Evolutionary conservation across 2,329 filamentous ascomycete species (phyloP), one percentile per base, ranked within the genome.

Genomic region (Verticillium klebahnii): DNA sequence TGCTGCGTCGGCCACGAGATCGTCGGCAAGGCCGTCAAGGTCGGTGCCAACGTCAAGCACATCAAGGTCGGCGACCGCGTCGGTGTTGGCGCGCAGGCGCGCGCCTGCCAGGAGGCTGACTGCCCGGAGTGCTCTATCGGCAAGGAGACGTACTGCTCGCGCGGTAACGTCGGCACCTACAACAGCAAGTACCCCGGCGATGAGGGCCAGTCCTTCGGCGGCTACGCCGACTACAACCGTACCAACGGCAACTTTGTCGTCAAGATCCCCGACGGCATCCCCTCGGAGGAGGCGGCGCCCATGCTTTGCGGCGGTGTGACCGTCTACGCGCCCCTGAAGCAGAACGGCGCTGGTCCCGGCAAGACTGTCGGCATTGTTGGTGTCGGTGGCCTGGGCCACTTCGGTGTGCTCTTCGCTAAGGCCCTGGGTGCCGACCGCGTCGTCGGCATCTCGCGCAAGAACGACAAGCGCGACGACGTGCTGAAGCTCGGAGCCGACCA

Each of bases 21-120:
- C 67, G 82, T 92, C 64, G 89, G 89, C 66, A 85, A 82, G 67
- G 88, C 88, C 17, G 75, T 91, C 66, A 84, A 86, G 52, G 85
- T 92, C 65, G 89, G 89, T n/a, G 75, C 84, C 57, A 87, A 87
- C 69, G 87, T 90, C 60, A 87, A 81, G 14, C 78, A 77, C 40
- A 77, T 88, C 72, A 83, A 87, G 71, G 78, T 81, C 36, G 88
- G 88, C 61, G 78, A 89, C 69, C 82, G 85, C 11, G 88, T 90
- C 50, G 88, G 88, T 56, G 86, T 90, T n/a, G 88, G 88, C 40
- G 87, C 88, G 9, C 87, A 90, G 69, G 82, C 82, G 31, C 86
- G 82, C 71, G 85, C 86, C 34, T 90, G 88, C 74, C 80, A 88
- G 36, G 56, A 63, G 63, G 63, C 63, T n/a, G 78, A 85, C 61